A percentile compares a stretch with the other conserved stretches of the same genome.
Conservation (phyloP, 805 yeast species). For the Candida nonsorbophila region DNA sequence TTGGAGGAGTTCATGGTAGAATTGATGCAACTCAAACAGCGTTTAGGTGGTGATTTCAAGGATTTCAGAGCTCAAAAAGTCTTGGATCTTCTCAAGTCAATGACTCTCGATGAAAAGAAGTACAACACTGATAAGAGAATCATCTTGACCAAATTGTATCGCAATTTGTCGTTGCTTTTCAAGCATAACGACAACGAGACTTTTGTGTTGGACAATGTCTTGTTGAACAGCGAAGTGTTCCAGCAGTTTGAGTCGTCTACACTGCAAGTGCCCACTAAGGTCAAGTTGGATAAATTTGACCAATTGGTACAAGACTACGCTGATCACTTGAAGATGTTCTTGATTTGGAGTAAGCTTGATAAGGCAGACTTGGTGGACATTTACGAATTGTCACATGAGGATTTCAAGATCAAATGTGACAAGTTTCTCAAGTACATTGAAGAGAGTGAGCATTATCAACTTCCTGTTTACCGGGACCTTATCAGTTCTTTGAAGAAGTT, state of each 20-base stretch:
- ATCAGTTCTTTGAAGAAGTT: slow-evolving; percentile 2
- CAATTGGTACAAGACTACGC: not conserved
- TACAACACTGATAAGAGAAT: slow-evolving; percentile 13
- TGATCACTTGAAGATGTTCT: slow-evolving; percentile 1
- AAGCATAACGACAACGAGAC: slow-evolving; percentile 26
- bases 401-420: slow-evolving; percentile 2
- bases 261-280: not conserved
- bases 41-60: slow-evolving; percentile 12
- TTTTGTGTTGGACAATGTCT: slow-evolving; percentile 29
- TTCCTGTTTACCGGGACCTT: slow-evolving; percentile 2
- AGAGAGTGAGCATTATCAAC: slow-evolving; percentile 3
- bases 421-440: slow-evolving; percentile 4
- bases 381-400: slow-evolving; percentile 5
- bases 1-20: slow-evolving; percentile 30
- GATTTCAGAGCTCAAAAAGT: slow-evolving; percentile 2
- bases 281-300: not conserved
- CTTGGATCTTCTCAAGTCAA: slow-evolving; percentile 6
- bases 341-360: slow-evolving; percentile 3
- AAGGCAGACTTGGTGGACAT: slow-evolving; percentile 6
- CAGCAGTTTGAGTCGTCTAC: slow-evolving; percentile 14
- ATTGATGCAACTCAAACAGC: slow-evolving; percentile 16
- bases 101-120: slow-evolving; percentile 11
- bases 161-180: slow-evolving; percentile 27
- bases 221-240: slow-evolving; percentile 23
- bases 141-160: slow-evolving; percentile 20